A percentile compares a stretch with the other conserved stretches of the same genome.
These are phyloP conservation scores for Catunica adiposa DNA, from an alignment of 2,329 filamentous ascomycete species.

Conservation along the genomic window DNA sequence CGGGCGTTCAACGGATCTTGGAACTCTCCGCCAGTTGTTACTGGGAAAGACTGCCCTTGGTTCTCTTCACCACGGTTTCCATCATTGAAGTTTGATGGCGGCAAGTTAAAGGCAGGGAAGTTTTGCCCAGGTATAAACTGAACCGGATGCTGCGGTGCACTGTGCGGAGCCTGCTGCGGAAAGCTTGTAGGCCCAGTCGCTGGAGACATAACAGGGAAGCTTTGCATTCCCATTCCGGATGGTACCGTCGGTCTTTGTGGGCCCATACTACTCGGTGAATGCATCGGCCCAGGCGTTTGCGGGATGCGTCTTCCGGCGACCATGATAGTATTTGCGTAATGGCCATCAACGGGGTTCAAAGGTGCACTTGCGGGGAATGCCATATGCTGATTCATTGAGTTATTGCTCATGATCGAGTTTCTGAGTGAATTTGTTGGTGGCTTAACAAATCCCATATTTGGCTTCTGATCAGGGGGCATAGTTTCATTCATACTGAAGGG, in stretches of 20 bases:
- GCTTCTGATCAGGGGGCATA: conserved; percentile 32
- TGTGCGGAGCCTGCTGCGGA: conserved; percentile 21
- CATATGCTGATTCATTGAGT: conserved; percentile 4
- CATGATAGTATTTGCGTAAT: conserved; percentile 5
- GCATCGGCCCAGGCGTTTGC: neutral
- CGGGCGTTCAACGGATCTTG: conserved; percentile 1
- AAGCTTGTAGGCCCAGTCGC: conserved; percentile 33
- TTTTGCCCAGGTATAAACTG: conserved; percentile 43
- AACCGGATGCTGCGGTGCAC: conserved; percentile 29
- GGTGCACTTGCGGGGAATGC: conserved; percentile 16
- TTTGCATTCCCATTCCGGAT: conserved; percentile 19
- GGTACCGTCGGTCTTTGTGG: conserved; percentile 1
- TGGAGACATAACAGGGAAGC: conserved; percentile 38
- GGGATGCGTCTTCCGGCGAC: conserved; percentile 4
- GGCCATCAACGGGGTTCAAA: conserved; percentile 12
- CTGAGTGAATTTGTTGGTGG: neutral
- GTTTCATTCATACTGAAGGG: conserved; percentile 17
- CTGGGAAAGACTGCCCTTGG: conserved; percentile 15
- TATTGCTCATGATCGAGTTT: neutral
- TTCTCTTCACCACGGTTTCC: neutral
- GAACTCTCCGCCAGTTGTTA: conserved; percentile 5
- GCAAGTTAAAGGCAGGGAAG: conserved; percentile 45
- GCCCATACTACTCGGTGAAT: conserved; percentile 8
- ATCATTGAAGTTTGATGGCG: conserved; percentile 38
- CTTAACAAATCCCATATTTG: conserved; percentile 24